Percentiles rank a stretch among this genome's conserved stretches.
Conservation (phyloP, 345 rosid genomes). For the Eucalyptus leucophloia region DNA sequence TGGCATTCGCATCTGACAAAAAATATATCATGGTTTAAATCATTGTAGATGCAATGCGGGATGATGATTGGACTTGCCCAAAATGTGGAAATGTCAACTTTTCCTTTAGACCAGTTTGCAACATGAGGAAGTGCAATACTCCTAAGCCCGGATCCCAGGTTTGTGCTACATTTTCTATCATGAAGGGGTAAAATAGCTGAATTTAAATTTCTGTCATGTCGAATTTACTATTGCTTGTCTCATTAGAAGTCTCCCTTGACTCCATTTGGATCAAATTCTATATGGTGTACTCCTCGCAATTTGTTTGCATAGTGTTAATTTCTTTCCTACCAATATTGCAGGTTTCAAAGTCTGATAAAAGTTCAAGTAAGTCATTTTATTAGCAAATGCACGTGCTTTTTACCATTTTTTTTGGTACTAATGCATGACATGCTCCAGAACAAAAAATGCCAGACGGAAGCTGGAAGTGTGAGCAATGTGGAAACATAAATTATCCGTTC, state of each 20-base stretch:
- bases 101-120: constrained; percentile 88
- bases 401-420: not conserved
- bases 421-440: constrained; percentile 30
- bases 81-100: constrained; percentile 96
- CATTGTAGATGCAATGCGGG: constrained; percentile 72
- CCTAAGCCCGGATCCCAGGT: constrained; percentile 98
- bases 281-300: not conserved
- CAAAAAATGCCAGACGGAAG: constrained; percentile 98
- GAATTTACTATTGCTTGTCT: not conserved
- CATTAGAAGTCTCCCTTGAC: not conserved
- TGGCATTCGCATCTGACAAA: not conserved
- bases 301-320: not conserved
- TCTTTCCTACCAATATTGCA: constrained; percentile 24
- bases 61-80: constrained; percentile 97
- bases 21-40: not conserved
- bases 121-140: constrained; percentile 99
- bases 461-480: constrained; percentile 98
- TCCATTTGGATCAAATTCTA: not conserved
- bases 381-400: not conserved
- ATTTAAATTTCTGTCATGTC: not conserved
- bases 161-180: constrained; percentile 3
- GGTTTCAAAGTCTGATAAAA: constrained; percentile 68
- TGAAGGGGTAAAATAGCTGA: not conserved
- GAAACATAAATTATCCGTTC: constrained; percentile 94
- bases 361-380: constrained; percentile 45